A percentile compares a stretch with the other conserved stretches of the same genome.
phyloP scores from a whole-genome alignment of 2,329 filamentous ascomycete genomes.

The Hypocrella siamensis region DNA sequence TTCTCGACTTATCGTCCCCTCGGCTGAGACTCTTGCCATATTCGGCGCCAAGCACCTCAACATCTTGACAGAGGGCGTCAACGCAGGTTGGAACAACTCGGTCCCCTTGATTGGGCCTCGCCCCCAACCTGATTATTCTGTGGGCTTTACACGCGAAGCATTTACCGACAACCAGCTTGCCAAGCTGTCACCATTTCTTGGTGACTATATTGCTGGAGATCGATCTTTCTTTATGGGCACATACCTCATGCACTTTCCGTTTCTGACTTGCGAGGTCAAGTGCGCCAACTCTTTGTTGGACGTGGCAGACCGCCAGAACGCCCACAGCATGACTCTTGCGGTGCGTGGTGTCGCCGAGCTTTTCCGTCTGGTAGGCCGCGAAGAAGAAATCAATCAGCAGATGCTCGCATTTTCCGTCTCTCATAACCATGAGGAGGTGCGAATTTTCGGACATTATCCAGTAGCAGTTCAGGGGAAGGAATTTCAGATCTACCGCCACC shows the following conservation, averaged over 20 bases:
- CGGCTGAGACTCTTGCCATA: slow-evolving; percentile 17
- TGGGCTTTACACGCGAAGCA: slow-evolving; percentile 22
- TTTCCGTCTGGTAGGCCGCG: slow-evolving; percentile 18
- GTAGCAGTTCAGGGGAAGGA: slow-evolving; percentile 16
- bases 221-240: slow-evolving; percentile 27
- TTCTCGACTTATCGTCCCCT: slow-evolving; percentile 20
- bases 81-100: slow-evolving; percentile 25
- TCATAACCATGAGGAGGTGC: slow-evolving; percentile 10
- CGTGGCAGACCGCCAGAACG: slow-evolving; percentile 22
- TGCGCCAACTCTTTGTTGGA: slow-evolving; percentile 20
- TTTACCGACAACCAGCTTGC: slow-evolving; percentile 26
- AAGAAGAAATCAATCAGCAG: slow-evolving; percentile 21
- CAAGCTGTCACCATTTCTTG: slow-evolving; percentile 22
- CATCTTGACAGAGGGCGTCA: slow-evolving; percentile 21
- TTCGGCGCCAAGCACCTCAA: slow-evolving; percentile 13
- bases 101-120: slow-evolving; percentile 18
- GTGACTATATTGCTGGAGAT: slow-evolving; percentile 14
- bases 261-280: slow-evolving; percentile 32
- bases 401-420: slow-evolving; percentile 28
- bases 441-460: slow-evolving; percentile 25
- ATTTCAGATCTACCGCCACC: slow-evolving; percentile 21
- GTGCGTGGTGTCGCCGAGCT: slow-evolving; percentile 22
- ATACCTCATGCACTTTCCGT: slow-evolving; percentile 32
- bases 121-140: slow-evolving; percentile 27
- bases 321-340: slow-evolving; percentile 23